Evolutionary conservation across 2,329 filamentous ascomycete genomes (phyloP), one percentile per base, ranked within the genome.

Genomic region (Cadophora malorum): DNA sequence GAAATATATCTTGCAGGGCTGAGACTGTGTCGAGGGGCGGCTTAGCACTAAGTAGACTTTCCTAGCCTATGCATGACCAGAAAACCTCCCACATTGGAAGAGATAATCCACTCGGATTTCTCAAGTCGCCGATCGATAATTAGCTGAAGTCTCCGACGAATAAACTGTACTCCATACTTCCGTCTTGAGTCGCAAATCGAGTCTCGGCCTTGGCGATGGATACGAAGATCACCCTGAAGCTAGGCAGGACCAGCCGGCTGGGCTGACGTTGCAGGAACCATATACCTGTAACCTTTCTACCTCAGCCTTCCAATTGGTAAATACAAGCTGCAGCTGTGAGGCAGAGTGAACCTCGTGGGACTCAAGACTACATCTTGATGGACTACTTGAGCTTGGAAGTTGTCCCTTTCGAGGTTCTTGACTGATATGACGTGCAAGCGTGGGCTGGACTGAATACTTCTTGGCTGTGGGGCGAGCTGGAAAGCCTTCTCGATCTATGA

Each of bases 181-280:
- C 19, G n/a, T 23, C 31, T 41, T 4, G 21, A 58, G 55, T 35
- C 9, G 7, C 33, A 23, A 9, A 2, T 23, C 16, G 4, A 41
- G 33, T 41, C 55, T 58, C 33, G 35, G 55, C 33, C 55, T 35
- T 58, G n/a, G 31, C 23, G 6, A 9, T 41, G 33, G 55, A 58
- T 41, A 58, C 55, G 55, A 58, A 38, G 55, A 58, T 38, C n/a
- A n/a, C 55, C n/a, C 4, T 58, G 19, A n/a, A 35, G 53, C 5
- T 56, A 16, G 14, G 50, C 55, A 35, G 31, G n/a, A 28, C 35
- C 35, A 14, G 35, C 35, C 12, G 35, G 12, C 35, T 58, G 55
- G 55, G 33, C 55, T 41, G 55, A 58, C 55, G 33, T 58, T 21
- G 16, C 38, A 8, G 33, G 21, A 58, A 38, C 33, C 31, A 38